Percentiles rank a stretch among this genome's conserved stretches.
phyloP scores from a whole-genome alignment of 2,329 filamentous ascomycete genomes.

The Aspergillus fumigatus region DNA sequence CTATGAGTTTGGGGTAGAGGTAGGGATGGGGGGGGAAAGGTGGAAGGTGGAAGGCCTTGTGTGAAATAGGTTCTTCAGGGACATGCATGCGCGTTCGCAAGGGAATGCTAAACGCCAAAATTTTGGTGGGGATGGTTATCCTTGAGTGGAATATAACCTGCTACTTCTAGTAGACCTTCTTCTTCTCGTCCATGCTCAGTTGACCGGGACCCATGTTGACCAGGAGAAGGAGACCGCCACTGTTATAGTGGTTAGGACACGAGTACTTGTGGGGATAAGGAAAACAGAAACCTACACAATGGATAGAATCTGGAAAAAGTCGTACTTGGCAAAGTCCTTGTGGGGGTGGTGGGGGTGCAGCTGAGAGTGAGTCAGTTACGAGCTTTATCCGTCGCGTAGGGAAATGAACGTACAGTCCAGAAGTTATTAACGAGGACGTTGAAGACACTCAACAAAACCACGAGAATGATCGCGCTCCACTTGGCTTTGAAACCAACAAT shows the following conservation, averaged over 20 bases:
- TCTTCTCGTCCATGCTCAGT: conserved; percentile 99
- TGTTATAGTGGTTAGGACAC: conserved; percentile 21
- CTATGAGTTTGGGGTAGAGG: background rate
- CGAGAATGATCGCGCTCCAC: conserved; percentile 92
- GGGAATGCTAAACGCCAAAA: background rate
- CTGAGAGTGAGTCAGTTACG: conserved; percentile 43
- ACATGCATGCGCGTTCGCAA: background rate
- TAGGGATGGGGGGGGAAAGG: background rate
- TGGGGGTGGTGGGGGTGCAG: conserved; percentile 97
- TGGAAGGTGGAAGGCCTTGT: background rate
- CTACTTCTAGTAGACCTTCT: conserved; percentile 84
- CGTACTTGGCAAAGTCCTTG: conserved; percentile 99
- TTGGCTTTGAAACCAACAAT: conserved; percentile 99
- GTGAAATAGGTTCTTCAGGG: background rate
- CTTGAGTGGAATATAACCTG: background rate
- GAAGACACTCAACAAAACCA: conserved; percentile 92
- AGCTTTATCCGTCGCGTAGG: background rate
- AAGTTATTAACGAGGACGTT: conserved; percentile 99
- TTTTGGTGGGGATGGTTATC: background rate
- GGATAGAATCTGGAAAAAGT: conserved; percentile 99
- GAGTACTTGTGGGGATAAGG: background rate
- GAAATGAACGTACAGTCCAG: conserved; percentile 74
- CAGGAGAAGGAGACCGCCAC: conserved; percentile 85
- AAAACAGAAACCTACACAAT: conserved; percentile 64
- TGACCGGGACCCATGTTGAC: conserved; percentile 98